A percentile compares a stretch with the other conserved stretches of the same genome.
Conservation (phyloP, 2,329 filamentous ascomycete species). For the Monosporascus ibericus region DNA sequence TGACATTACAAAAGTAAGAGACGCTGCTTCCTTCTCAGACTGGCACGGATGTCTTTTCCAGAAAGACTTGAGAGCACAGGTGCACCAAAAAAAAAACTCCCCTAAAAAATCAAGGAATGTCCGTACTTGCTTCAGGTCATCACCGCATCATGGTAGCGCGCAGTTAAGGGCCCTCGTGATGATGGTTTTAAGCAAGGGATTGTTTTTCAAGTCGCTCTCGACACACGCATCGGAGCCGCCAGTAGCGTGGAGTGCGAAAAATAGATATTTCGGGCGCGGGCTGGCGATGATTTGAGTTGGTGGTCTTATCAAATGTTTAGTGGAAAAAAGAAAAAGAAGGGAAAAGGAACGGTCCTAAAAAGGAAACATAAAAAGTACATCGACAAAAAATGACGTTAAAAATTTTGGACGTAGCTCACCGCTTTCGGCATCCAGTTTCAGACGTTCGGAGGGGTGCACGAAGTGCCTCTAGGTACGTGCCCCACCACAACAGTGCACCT, state of each 20-base stretch:
- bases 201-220: conserved; percentile 45
- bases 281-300: conserved; percentile 39
- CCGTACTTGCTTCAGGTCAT: conserved; percentile 60
- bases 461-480: too few relatives aligned
- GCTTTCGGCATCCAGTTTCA: not conserved
- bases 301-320: conserved; percentile 34
- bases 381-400: conserved; percentile 6
- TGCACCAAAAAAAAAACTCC: not conserved
- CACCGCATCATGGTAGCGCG: conserved; percentile 60
- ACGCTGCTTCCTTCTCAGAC: conserved; percentile 7
- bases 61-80: not conserved
- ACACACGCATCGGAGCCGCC: conserved; percentile 49
- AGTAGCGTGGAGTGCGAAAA: conserved; percentile 32
- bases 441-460: too few relatives aligned
- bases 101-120: conserved; percentile 37
- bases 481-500: too few relatives aligned
- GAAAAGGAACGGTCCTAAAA: conserved; percentile 10
- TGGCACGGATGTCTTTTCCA: not conserved
- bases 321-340: conserved; percentile 24
- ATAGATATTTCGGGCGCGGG: conserved; percentile 13
- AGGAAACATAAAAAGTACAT: conserved; percentile 8
- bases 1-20: not conserved
- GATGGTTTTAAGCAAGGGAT: conserved; percentile 62
- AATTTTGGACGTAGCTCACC: conserved; percentile 9
- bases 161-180: conserved; percentile 58